These are phyloP conservation scores for Trichoderma endophyticum DNA, from an alignment of 2,329 filamentous ascomycete genomes.

Conservation along the genomic window DNA sequence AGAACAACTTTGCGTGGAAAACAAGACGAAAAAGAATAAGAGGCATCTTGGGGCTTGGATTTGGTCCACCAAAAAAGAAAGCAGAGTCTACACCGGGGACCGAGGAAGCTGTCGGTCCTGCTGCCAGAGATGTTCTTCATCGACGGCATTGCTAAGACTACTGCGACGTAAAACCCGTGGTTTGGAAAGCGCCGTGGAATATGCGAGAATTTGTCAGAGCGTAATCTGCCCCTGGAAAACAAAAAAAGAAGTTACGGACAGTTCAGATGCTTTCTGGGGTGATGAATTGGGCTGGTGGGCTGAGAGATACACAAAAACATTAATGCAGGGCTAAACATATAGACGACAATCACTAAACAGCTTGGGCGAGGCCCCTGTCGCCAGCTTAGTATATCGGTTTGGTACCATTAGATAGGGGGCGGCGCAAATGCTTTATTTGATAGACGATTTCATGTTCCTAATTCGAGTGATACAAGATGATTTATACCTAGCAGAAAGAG, in stretches of 20 bases:
- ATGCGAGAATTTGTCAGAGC: not conserved
- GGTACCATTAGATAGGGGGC: not conserved
- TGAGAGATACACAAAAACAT: not conserved
- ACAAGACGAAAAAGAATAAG: not conserved
- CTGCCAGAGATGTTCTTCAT: not conserved
- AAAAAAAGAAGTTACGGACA: not conserved
- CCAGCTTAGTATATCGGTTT: not conserved
- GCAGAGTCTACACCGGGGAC: not conserved
- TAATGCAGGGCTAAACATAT: not conserved
- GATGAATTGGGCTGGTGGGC: not conserved
- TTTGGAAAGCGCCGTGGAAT: not conserved
- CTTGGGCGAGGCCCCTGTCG: not conserved
- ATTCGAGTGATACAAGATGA: not conserved
- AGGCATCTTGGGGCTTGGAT: not conserved
- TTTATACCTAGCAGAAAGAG: not conserved
- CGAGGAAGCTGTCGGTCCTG: not conserved
- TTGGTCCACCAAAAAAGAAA: not conserved
- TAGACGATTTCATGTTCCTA: not conserved
- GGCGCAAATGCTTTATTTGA: not conserved
- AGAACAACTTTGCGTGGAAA: not conserved
- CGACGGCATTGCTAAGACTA: not conserved
- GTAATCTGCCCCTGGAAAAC: not conserved
- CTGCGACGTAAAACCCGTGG: not conserved
- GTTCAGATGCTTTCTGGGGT: not conserved
- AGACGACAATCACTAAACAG: not conserved